Evolutionary conservation across 2,329 filamentous ascomycete species (phyloP), one percentile per base, ranked within the genome.

Genomic region (Calonectria multiphialidica): DNA sequence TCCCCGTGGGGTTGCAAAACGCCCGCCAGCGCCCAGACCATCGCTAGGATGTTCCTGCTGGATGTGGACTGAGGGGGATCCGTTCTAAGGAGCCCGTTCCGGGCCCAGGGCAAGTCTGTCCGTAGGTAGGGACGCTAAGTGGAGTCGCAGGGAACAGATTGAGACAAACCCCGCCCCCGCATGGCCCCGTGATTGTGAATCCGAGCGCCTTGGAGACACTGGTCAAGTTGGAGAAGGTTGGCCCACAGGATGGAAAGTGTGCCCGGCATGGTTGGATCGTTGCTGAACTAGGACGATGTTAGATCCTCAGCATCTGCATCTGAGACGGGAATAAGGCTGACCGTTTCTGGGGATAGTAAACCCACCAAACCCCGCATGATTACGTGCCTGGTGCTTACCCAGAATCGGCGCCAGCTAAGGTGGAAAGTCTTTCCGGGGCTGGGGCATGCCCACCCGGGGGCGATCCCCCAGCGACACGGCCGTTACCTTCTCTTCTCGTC

Each of bases 391-490:
- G 13, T 25, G n/a, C 23, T 40, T n/a, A 10, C 45, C 50, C 23
- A 23, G 23, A 9, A 21, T 2, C 25, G 23, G 25, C 35, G 5
- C 13, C 5, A 33, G 40, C 4, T 2, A 9, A 15, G 25, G 7
- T 30, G 68, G 68, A 62, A 71, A 66, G 53, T 71, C 63, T 71
- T 66, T 66, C 68, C 68, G 68, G 16, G 1, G 1, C 10, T 28
- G 5, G 15, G 68, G 68, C 63, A 71, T 62, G 44, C 47, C 25
- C 18, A n/a, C 45, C 68, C 68, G 63, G 5, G 3, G 44, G 7
- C 35, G 13, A 45, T 61, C 55, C 35, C 53, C n/a, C 45, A 10
- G 53, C 42, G 49, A 6, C 45, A 44, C n/a, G 63, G 30, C 55
- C 25, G 47, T 45, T 5, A 23, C 18, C 23, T 64, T 23, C 68